A percentile compares a stretch with the other conserved stretches of the same genome.
phyloP scores from a whole-genome alignment of 805 yeast species.

The Brettanomyces naardenensis region DNA sequence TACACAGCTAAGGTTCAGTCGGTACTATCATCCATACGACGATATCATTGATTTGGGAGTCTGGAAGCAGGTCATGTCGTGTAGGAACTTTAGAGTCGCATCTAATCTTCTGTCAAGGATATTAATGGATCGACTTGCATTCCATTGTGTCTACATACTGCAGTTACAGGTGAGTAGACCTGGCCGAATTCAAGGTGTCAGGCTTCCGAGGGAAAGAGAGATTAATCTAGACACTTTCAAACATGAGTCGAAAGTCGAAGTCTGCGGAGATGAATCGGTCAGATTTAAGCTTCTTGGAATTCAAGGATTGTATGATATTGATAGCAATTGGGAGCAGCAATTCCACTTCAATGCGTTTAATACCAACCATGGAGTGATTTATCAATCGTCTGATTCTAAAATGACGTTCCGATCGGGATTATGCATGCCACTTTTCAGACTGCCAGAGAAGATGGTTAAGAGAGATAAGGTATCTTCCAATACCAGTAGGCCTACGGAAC shows the following conservation, averaged over 20 bases:
- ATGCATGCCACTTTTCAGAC: conserved; percentile 44
- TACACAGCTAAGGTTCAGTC: conserved; percentile 35
- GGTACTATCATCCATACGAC: conserved; percentile 21
- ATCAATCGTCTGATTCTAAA: conserved; percentile 24
- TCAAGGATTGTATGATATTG: conserved; percentile 25
- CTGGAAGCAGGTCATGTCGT: conserved; percentile 27
- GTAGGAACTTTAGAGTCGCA: conserved; percentile 38
- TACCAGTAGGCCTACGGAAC: conserved; percentile 24
- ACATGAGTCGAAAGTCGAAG: conserved; percentile 29
- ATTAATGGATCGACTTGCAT: conserved; percentile 26
- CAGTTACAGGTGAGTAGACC: conserved; percentile 44
- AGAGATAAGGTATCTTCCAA: conserved; percentile 14
- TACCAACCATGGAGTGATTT: conserved; percentile 45
- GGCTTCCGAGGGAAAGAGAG: conserved; percentile 32
- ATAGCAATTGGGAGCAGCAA: conserved; percentile 7
- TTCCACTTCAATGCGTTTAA: conserved; percentile 38
- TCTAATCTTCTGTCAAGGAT: conserved; percentile 31
- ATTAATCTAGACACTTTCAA: conserved; percentile 38
- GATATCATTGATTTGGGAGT: conserved; percentile 26
- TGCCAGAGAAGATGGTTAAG: conserved; percentile 36
- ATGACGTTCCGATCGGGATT: conserved; percentile 39
- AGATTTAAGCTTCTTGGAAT: conserved; percentile 41
- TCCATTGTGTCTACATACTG: conserved; percentile 40
- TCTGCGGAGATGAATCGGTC: conserved; percentile 30
- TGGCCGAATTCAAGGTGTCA: conserved; percentile 24